A percentile compares a stretch with the other conserved stretches of the same genome.
phyloP scores from a whole-genome alignment of 129 eudicot genomes.

The Chrysanthemum lavandulifolium region DNA sequence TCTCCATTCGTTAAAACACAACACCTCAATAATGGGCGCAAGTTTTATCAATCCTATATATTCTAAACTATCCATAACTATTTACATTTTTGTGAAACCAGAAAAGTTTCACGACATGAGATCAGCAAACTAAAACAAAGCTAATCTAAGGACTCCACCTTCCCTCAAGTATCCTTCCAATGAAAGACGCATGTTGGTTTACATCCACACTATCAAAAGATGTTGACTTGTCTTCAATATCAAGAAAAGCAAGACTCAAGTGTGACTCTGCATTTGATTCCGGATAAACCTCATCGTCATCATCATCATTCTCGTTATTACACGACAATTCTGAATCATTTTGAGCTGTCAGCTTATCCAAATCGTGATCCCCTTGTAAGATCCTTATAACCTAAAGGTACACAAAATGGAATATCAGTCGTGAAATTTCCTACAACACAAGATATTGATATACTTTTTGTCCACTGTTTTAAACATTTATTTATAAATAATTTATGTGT shows the following conservation, averaged over 20 bases:
- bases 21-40: constrained; percentile 3
- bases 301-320: constrained; percentile 13
- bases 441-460: background rate
- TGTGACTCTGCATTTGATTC: constrained; percentile 77
- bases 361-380: constrained; percentile 56
- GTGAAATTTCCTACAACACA: background rate
- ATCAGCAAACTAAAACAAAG: background rate
- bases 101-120: background rate
- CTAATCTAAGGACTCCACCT: constrained; percentile 51
- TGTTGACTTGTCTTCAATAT: constrained; percentile 48
- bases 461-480: too few species aligned
- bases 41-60: background rate
- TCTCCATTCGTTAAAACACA: background rate
- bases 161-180: constrained; percentile 66
- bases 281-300: constrained; percentile 89
- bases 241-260: constrained; percentile 69
- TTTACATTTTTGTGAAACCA: background rate
- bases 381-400: constrained; percentile 40
- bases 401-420: background rate
- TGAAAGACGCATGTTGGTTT: constrained; percentile 35
- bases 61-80: constrained; percentile 4
- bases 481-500: too few species aligned
- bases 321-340: constrained; percentile 36
- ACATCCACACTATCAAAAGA: constrained; percentile 51
- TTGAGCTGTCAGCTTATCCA: constrained; percentile 28